A percentile compares a stretch with the other conserved stretches of the same genome.
These are phyloP conservation scores for Penicillium digitatum DNA, from an alignment of 2,329 filamentous ascomycete genomes.

Conservation along the genomic window DNA sequence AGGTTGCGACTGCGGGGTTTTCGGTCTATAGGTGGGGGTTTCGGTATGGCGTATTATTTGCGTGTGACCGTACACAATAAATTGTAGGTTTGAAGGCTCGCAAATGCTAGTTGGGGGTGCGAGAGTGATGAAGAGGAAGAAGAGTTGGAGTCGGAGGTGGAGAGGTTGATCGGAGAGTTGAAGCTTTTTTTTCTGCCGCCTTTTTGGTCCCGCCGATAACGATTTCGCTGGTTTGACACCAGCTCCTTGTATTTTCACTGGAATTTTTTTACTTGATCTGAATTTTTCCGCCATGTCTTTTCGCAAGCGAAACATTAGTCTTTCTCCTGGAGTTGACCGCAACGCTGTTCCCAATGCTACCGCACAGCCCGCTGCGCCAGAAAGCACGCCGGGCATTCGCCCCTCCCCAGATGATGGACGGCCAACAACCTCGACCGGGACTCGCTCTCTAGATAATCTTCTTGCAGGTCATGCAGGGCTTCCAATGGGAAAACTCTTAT, in stretches of 20 bases:
- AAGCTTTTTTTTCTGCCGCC: conserved; percentile 31
- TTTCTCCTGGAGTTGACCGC: conserved; percentile 44
- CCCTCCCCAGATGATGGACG: conserved; percentile 87
- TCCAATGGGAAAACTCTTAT: conserved; percentile 71
- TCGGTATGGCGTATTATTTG: background rate
- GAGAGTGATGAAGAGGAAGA: conserved; percentile 12
- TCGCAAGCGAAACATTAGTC: conserved; percentile 61
- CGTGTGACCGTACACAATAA: background rate
- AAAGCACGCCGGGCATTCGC: conserved; percentile 56
- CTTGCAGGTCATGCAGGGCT: conserved; percentile 84
- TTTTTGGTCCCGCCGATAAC: conserved; percentile 27
- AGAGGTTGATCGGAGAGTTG: conserved; percentile 19
- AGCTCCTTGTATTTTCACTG: background rate
- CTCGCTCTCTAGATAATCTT: conserved; percentile 75
- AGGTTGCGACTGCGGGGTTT: conserved; percentile 37
- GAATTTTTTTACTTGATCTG: background rate
- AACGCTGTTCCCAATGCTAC: conserved; percentile 29
- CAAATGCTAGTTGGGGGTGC: conserved; percentile 4
- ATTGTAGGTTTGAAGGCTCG: background rate
- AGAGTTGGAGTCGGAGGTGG: conserved; percentile 15
- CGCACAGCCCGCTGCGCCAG: conserved; percentile 29
- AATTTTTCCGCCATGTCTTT: conserved; percentile 55
- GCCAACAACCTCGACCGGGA: conserved; percentile 85
- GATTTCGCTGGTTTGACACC: conserved; percentile 11
- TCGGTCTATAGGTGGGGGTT: background rate